Base-by-base conservation (phyloP, 2,329 filamentous ascomycete genomes). In the Bretziella fagacearum region DNA sequence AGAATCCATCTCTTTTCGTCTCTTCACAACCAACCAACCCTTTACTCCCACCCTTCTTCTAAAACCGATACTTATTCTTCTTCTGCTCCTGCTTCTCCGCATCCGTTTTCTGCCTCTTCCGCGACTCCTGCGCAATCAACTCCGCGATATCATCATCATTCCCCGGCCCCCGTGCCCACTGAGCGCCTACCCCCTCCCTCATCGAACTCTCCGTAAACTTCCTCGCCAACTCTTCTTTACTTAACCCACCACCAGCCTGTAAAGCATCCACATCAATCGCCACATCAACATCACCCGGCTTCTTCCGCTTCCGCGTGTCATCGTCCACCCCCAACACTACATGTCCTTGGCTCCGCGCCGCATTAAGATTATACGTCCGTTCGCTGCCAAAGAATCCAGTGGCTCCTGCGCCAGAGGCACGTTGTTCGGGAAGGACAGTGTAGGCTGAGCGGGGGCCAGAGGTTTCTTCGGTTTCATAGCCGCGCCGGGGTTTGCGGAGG, bases 361-460 rank as follows among this genome's bases (percentile, higher is more conserved):
- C 60, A 48, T 76, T 80, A 52, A 98, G 72, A 63, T 98, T 87
- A 63, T 98, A 98, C 13, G 82, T 82, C 58, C 85, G 81, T 59
- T 96, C 89, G 56, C 84, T 87, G 55, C 91, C 91, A 60, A 98
- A 96, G 74, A 98, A 96, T 39, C 91, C 91, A 55, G 87, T 81
- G 3, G 39, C 46, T 3, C 42, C 46, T 11, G 46, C 49, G 10
- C 49, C 49, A 18, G 45, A 40, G 5, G 47, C 44, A 13, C 29
- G 40, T 46, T 51, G 45, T 64, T 98, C 89, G 8, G 85, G 85
- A 18, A 98, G 73, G 41, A 98, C 79, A 17, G 85, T 86, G 62
- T 91, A 94, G 13, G 91, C 86, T 18, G 80, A 79, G 53, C 84
- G 79, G 6, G 83, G 83, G 30, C 75, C 71, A 0, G 77, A 76